A percentile compares a stretch with the other conserved stretches of the same genome.
phyloP scores from a whole-genome alignment of 306 rosid species.

The Vigna trinervia region DNA sequence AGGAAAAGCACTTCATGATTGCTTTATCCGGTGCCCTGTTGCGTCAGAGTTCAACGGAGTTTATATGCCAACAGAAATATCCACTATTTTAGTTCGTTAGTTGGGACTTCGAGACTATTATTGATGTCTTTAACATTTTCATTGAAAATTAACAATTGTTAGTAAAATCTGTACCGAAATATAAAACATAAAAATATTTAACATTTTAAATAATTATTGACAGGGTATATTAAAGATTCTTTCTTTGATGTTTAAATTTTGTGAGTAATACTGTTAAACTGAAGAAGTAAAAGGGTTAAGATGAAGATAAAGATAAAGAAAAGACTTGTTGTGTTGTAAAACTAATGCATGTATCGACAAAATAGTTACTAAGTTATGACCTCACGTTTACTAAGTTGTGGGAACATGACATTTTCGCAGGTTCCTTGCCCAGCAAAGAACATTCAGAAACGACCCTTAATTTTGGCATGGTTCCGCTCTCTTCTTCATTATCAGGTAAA shows the following conservation, averaged over 20 bases:
- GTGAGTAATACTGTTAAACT: not conserved
- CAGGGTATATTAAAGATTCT: not conserved
- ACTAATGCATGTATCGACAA: not conserved
- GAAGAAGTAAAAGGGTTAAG: not conserved
- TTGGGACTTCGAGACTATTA: no score
- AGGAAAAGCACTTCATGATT: slow-evolving; percentile 49
- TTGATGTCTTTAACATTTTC: not conserved
- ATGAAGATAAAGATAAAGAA: no score
- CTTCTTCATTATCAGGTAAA: not conserved
- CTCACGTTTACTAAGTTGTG: not conserved
- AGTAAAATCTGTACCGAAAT: no score
- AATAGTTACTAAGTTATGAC: not conserved
- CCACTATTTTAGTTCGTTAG: not conserved
- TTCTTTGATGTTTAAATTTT: not conserved
- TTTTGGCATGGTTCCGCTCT: not conserved
- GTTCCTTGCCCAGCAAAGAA: not conserved
- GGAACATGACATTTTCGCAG: not conserved
- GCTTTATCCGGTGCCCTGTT: not conserved
- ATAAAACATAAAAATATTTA: not conserved
- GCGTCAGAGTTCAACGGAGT: slow-evolving; percentile 2
- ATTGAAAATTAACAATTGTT: not conserved
- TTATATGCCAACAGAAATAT: not conserved
- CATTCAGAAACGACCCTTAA: not conserved
- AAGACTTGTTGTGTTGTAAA: not conserved
- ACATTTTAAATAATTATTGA: not conserved